These are phyloP conservation scores for Podospora pseudopauciseta DNA, from an alignment of 495 filamentous ascomycete genomes.

Conservation along the genomic window DNA sequence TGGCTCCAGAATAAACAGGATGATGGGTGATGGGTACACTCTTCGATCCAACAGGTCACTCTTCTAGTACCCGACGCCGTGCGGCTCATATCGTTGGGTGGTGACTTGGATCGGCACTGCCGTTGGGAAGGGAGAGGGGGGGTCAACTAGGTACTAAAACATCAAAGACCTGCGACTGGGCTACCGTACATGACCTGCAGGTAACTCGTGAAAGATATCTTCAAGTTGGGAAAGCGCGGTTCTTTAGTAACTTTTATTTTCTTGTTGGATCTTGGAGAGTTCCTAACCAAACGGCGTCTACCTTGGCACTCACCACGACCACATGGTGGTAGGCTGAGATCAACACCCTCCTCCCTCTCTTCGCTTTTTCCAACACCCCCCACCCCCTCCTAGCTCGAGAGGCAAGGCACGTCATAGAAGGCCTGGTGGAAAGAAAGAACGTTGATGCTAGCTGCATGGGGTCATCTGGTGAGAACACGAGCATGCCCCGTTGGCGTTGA, in stretches of 20 bases:
- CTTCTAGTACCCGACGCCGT: background rate
- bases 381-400: background rate
- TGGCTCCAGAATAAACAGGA: constrained; percentile 2
- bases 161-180: background rate
- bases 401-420: background rate
- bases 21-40: background rate
- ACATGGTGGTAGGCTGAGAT: background rate
- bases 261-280: constrained; percentile 1
- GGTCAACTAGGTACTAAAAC: background rate
- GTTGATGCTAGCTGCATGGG: background rate
- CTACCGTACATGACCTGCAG: constrained; percentile 10
- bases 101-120: background rate
- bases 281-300: background rate
- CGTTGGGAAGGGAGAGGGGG: background rate
- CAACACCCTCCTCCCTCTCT: background rate
- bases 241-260: background rate
- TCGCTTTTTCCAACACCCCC: background rate
- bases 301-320: background rate
- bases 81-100: background rate
- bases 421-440: background rate
- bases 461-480: background rate
- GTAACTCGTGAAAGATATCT: constrained; percentile 5
- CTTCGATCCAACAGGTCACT: constrained; percentile 6
- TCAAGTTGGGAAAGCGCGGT: constrained; percentile 11
- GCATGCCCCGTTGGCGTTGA: background rate